Evolutionary conservation across 2,329 filamentous ascomycete genomes (phyloP).

Genomic region (Alternaria brassicae): DNA sequence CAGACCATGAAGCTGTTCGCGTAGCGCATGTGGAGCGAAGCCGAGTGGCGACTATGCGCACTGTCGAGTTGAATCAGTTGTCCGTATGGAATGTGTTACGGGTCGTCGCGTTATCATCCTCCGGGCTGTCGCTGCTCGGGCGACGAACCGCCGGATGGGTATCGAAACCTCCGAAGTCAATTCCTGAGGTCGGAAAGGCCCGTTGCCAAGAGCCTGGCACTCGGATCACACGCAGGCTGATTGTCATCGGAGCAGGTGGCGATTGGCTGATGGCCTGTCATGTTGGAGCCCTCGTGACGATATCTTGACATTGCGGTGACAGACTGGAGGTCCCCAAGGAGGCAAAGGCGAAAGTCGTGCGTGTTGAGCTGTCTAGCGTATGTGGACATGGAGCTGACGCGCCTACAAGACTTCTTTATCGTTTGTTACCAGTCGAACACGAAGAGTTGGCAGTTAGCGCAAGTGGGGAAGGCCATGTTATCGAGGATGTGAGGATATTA

Average conservation of each 20-base stretch:
- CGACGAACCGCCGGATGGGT: constrained; percentile 14
- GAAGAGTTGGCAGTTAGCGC: constrained; percentile 31
- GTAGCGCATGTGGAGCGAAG: neutral
- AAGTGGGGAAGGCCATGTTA: constrained; percentile 37
- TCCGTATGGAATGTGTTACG: neutral
- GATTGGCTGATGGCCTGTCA: constrained; percentile 20
- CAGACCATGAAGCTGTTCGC: neutral
- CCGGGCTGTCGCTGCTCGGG: constrained; percentile 22
- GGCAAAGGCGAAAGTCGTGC: constrained; percentile 13
- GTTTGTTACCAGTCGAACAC: constrained; percentile 24
- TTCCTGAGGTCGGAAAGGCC: neutral
- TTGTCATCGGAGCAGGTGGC: constrained; percentile 9
- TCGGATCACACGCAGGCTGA: constrained; percentile 4
- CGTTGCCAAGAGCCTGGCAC: constrained; percentile 11
- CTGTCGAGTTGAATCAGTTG: neutral
- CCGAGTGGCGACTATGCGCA: neutral
- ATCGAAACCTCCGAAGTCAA: constrained; percentile 2
- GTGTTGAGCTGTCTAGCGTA: constrained; percentile 39
- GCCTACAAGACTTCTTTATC: constrained; percentile 20
- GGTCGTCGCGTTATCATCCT: constrained; percentile 8
- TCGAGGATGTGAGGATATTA: constrained; percentile 17
- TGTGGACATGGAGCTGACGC: constrained; percentile 36
- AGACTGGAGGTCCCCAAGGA: neutral
- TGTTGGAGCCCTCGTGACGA: constrained; percentile 21
- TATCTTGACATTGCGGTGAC: constrained; percentile 18